A percentile compares a stretch with the other conserved stretches of the same genome.
Evolutionary conservation across 768 basidiomycete genomes (phyloP).

Genomic region (Tylopilus rubrobrunneus): DNA sequence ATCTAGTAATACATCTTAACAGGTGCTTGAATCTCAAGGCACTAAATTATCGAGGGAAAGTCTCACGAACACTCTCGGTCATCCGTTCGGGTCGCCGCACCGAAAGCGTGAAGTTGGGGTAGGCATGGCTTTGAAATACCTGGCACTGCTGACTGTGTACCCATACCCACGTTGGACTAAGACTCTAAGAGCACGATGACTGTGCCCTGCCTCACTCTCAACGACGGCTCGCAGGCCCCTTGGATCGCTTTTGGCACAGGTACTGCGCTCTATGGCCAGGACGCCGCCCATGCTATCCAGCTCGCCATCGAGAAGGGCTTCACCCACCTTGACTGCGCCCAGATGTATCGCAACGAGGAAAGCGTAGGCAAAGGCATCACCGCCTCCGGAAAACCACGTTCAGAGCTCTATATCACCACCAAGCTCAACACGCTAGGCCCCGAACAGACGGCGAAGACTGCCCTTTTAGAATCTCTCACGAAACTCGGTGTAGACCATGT

Average conservation of each 20-base stretch:
- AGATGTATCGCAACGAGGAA: slow-evolving; percentile 7
- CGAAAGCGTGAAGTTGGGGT: too few species aligned
- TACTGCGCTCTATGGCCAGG: not conserved
- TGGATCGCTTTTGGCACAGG: slow-evolving; percentile 1
- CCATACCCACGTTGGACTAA: not conserved
- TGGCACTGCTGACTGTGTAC: not conserved
- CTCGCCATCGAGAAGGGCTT: not conserved
- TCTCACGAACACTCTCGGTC: too few species aligned
- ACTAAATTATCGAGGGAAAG: too few species aligned
- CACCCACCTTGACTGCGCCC: not conserved
- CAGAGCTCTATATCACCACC: slow-evolving; percentile 1
- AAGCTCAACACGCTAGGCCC: not conserved
- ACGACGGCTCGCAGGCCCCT: not conserved
- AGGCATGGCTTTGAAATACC: not conserved
- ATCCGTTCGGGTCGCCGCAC: not conserved
- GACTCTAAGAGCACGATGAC: not conserved
- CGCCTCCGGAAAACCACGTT: not conserved
- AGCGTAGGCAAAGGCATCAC: not conserved
- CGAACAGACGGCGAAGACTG: not conserved
- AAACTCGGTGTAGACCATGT: not conserved
- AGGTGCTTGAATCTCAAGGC: not conserved
- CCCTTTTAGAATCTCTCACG: not conserved
- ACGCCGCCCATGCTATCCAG: not conserved
- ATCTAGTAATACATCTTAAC: not conserved
- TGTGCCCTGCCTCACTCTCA: not conserved